Percentiles rank a stretch among this genome's conserved stretches.
These are phyloP conservation scores for Globisporangium megalacanthum DNA, from an alignment of 352 stramenopile species.

Conservation along the genomic window DNA sequence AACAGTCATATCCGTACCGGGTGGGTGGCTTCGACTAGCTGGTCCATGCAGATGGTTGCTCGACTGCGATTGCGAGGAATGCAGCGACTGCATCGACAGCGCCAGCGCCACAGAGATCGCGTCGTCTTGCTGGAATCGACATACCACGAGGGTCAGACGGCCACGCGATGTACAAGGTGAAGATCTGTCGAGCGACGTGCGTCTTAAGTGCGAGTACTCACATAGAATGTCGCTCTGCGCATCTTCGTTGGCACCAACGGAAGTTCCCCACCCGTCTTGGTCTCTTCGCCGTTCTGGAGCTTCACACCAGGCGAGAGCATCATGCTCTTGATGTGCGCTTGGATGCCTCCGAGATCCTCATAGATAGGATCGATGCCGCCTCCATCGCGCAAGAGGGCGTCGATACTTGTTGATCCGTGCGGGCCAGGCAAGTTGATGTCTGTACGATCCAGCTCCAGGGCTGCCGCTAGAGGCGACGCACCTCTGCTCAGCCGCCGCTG, in stretches of 20 bases:
- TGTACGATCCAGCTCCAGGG: neutral
- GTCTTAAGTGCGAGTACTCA: constrained; percentile 2
- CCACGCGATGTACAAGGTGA: neutral
- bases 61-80: constrained; percentile 3
- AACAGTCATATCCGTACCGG: neutral
- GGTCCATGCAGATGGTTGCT: constrained; percentile 3
- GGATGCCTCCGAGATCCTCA: neutral
- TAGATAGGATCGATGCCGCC: neutral
- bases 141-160: neutral
- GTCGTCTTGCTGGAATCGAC: constrained; percentile 8
- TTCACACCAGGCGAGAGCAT: constrained; percentile 25
- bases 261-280: constrained; percentile 21
- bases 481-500: constrained; percentile 1
- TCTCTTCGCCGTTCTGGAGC: constrained; percentile 17
- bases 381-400: neutral
- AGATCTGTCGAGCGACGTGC: neutral
- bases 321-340: constrained; percentile 10
- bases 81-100: constrained; percentile 9
- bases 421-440: neutral
- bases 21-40: neutral
- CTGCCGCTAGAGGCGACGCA: neutral
- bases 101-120: neutral
- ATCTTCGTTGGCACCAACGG: constrained; percentile 21
- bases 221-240: constrained; percentile 28
- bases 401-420: neutral